Base-by-base conservation (phyloP, 768 basidiomycete species). In the Podaxis sp. region DNA sequence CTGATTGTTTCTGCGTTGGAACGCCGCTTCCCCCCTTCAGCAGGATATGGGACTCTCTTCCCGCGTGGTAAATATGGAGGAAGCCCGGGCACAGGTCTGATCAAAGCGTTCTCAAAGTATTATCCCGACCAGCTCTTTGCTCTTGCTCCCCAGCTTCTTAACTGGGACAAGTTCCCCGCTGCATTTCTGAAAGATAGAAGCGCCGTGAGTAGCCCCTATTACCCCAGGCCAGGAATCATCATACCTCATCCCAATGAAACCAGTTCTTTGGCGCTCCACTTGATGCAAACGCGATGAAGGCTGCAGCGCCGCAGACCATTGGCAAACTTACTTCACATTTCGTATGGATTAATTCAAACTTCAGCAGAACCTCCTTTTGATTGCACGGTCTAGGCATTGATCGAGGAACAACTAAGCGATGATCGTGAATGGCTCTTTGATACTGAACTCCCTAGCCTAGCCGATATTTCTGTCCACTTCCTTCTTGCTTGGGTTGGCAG, bases 351-450 rank as follows among this genome's bases (percentile, higher is more conserved):
- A 11, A 12, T 27, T 33, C 43, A 40, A 22, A n/a, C 36, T 29
- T 63, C 17, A 8, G 15, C 17, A 11, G 15, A 29, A n/a, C 40
- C 12, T 22, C 15, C 51, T 46, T n/a, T 38, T 50, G 17, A 50
- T 49, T 33, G 12, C 49, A 37, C 38, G 56, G 56, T 40, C 36
- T 63, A 77, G 75, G 66, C 69, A 15, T 62, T 77, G 7, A 29
- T 77, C n/a, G 77, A 76, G 62, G 71, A 75, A 61, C 77, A 86
- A 68, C 73, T 87, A 29, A 69, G 72, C 15, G 84, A 86, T 67
- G 81, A 76, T 24, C 77, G 85, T 2, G 79, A 82, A 67, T 88
- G 85, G 84, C 73, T 86, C 8, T 79, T 86, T 61, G 77, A 85
- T 64, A 85, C 85, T 0, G 79, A 79, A 59, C 61, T 72, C 0